Evolutionary conservation across 768 basidiomycete species (phyloP).

Genomic region (Melanogaster broomeanus): DNA sequence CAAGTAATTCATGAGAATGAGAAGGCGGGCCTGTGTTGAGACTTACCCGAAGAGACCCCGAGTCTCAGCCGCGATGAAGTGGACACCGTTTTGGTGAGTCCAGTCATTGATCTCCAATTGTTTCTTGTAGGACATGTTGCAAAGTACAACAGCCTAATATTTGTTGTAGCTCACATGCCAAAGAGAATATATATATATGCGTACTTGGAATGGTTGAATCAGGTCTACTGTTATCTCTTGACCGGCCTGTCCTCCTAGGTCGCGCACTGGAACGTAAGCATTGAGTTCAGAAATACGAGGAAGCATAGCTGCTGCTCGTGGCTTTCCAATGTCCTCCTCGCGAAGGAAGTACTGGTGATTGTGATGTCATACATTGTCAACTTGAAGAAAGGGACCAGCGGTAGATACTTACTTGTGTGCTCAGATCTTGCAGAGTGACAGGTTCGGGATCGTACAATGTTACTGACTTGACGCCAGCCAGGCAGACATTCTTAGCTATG

Average conservation of each 20-base stretch:
- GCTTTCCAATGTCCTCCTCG: constrained; percentile 81
- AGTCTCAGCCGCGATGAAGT: constrained; percentile 90
- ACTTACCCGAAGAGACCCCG: constrained; percentile 91
- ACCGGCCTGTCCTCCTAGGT: constrained; percentile 77
- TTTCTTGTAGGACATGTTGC: constrained; percentile 72
- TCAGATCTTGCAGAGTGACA: constrained; percentile 85
- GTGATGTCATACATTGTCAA: constrained; percentile 9
- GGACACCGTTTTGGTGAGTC: constrained; percentile 86
- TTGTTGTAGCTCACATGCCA: constrained; percentile 7
- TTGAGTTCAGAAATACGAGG: constrained; percentile 94
- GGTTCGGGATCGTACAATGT: constrained; percentile 93
- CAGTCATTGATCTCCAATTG: constrained; percentile 96
- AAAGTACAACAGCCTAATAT: constrained; percentile 83
- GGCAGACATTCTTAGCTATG: constrained; percentile 85
- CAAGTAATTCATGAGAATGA: constrained; percentile 3
- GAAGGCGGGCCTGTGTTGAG: neutral
- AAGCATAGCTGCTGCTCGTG: constrained; percentile 81
- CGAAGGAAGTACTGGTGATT: constrained; percentile 86
- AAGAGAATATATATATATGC: constrained; percentile 15
- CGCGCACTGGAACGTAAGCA: constrained; percentile 90
- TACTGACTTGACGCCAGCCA: constrained; percentile 97
- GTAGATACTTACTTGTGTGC: constrained; percentile 71
- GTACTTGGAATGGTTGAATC: constrained; percentile 86
- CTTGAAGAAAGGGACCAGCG: neutral
- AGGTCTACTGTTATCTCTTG: constrained; percentile 79